A percentile compares a stretch with the other conserved stretches of the same genome.
These are phyloP conservation scores for Cinnamomum micranthum DNA, from an alignment of 164 flowering plant genomes.

Conservation along the genomic window DNA sequence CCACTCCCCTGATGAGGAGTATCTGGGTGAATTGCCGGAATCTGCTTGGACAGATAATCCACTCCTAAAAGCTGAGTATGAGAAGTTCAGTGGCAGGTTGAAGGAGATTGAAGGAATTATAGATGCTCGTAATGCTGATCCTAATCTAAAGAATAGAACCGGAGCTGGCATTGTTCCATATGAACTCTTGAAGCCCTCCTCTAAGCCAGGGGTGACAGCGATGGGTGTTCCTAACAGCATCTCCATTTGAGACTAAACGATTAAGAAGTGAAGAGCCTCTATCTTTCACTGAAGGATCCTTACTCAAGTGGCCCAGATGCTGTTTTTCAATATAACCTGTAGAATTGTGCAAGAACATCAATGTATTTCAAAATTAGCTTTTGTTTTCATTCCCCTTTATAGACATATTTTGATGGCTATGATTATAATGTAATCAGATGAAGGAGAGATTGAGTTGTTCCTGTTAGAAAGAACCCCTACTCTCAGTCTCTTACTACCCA, in stretches of 20 bases:
- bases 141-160: slow-evolving; percentile 23
- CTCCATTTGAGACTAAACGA: slow-evolving; percentile 17
- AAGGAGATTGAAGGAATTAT: slow-evolving; percentile 34
- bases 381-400: too few relatives aligned
- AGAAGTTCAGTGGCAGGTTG: slow-evolving; percentile 23
- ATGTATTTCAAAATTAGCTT: too few relatives aligned
- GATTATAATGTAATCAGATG: too few relatives aligned
- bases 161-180: slow-evolving; percentile 45
- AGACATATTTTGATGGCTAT: too few relatives aligned
- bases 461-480: too few relatives aligned
- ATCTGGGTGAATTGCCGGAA: slow-evolving; percentile 26
- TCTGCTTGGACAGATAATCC: slow-evolving; percentile 27
- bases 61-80: slow-evolving; percentile 22
- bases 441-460: too few relatives aligned
- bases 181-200: slow-evolving; percentile 34
- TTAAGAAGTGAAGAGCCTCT: too few relatives aligned
- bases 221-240: slow-evolving; percentile 32
- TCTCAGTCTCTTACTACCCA: too few relatives aligned
- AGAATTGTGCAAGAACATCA: too few relatives aligned
- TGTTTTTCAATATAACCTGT: too few relatives aligned
- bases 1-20: slow-evolving; percentile 44
- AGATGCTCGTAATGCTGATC: slow-evolving; percentile 29
- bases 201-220: slow-evolving; percentile 28
- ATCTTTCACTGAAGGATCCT: too few relatives aligned
- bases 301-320: too few relatives aligned